phyloP scores from a whole-genome alignment of 495 filamentous ascomycete species.

The Aspergillus asperescens region DNA sequence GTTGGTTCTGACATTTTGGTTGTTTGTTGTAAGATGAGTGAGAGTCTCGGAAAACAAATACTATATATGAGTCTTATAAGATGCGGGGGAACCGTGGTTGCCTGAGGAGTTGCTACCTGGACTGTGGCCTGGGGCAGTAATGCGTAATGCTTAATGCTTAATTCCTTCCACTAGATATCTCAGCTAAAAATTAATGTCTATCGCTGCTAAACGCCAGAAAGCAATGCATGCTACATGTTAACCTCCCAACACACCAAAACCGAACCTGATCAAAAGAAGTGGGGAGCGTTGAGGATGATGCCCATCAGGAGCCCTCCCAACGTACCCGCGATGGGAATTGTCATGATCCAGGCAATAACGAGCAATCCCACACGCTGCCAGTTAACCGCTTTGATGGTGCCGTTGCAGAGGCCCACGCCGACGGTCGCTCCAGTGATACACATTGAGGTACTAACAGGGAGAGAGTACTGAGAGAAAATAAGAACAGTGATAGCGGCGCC shows the following conservation, averaged over 20 bases:
- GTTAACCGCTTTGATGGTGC: constrained; percentile 55
- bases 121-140: too few relatives aligned
- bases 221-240: too few relatives aligned
- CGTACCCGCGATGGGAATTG: constrained; percentile 58
- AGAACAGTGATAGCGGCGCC: constrained; percentile 62
- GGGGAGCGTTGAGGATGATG: constrained; percentile 54
- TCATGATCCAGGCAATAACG: constrained; percentile 53
- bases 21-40: neutral
- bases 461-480: constrained; percentile 54
- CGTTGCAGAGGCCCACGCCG: constrained; percentile 56
- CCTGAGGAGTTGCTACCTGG: too few relatives aligned
- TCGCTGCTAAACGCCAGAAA: too few relatives aligned
- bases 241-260: too few relatives aligned
- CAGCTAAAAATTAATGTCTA: too few relatives aligned
- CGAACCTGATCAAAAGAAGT: too few relatives aligned
- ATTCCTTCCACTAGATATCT: too few relatives aligned
- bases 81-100: too few relatives aligned
- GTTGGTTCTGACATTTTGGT: neutral
- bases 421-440: constrained; percentile 56
- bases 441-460: constrained; percentile 57
- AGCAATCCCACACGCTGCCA: constrained; percentile 55
- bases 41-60: too few relatives aligned
- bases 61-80: too few relatives aligned
- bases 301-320: constrained; percentile 56
- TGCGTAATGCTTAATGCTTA: too few relatives aligned